Conservation (phyloP, 176 grass and related monocot species). For the Typha latifolia region DNA sequence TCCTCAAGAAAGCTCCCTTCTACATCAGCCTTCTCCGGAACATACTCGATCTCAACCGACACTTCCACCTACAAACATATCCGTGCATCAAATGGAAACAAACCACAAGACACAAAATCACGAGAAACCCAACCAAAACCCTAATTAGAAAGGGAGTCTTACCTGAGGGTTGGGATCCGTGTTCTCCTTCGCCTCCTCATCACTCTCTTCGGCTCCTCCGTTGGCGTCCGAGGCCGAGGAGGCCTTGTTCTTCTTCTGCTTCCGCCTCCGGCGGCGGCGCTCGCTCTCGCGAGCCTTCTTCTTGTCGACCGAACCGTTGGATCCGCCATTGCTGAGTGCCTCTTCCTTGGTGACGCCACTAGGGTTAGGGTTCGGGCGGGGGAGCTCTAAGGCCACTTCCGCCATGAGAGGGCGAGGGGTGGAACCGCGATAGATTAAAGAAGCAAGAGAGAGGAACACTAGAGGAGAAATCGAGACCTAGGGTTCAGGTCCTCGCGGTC, state of each 20-base stretch:
- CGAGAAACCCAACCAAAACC: conserved; percentile 1
- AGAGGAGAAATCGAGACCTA: too few relatives aligned
- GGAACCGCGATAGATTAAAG: too few relatives aligned
- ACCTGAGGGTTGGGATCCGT: conserved; percentile 23
- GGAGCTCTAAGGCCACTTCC: conserved; percentile 13
- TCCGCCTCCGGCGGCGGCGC: conserved; percentile 36
- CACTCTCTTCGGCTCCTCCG: not conserved
- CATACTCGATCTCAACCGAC: conserved; percentile 60
- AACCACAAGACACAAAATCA: too few relatives aligned
- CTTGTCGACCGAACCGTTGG: conserved; percentile 4
- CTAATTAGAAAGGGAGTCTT: not conserved
- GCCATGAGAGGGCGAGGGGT: not conserved
- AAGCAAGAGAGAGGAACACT: too few relatives aligned
- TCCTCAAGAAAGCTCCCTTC: conserved; percentile 54
- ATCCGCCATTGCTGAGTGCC: conserved; percentile 2
- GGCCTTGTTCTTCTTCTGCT: conserved; percentile 55
- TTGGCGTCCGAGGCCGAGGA: not conserved
- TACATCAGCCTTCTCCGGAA: conserved; percentile 71
- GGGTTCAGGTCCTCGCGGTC: too few relatives aligned
- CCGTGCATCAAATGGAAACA: not conserved
- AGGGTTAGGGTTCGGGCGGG: conserved; percentile 4
- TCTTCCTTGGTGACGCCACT: too few relatives aligned
- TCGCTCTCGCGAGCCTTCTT: conserved; percentile 55
- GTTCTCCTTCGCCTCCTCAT: conserved; percentile 10
- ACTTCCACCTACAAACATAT: conserved; percentile 29